Evolutionary conservation across 129 eudicot species (phyloP).

Genomic region (Centaurea solstitialis): DNA sequence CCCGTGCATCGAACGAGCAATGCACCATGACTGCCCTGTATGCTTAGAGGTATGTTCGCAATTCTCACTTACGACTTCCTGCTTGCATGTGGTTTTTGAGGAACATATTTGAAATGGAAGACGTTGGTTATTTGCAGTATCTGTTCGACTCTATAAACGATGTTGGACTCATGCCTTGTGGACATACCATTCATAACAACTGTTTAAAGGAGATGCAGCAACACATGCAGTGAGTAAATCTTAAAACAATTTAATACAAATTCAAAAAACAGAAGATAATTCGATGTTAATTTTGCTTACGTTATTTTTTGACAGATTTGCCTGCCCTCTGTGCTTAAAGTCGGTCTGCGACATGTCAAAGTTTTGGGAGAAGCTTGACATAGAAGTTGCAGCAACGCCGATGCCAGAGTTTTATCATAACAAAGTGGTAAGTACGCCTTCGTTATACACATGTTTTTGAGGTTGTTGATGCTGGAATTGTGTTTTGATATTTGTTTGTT

Average conservation of each 20-base stretch:
- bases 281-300: background rate
- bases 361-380: constrained; percentile 80
- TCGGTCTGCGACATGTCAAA: constrained; percentile 89
- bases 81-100: background rate
- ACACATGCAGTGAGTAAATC: constrained; percentile 68
- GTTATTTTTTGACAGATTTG: constrained; percentile 44
- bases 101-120: background rate
- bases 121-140: constrained; percentile 46
- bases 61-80: background rate
- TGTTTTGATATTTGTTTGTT: background rate
- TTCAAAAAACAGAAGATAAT: background rate
- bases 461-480: constrained; percentile 6
- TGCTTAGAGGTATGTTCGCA: constrained; percentile 90
- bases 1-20: constrained; percentile 87
- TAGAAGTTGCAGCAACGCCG: constrained; percentile 83
- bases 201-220: constrained; percentile 85
- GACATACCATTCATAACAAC: constrained; percentile 82
- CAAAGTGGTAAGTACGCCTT: constrained; percentile 52
- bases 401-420: constrained; percentile 70
- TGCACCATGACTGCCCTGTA: constrained; percentile 97
- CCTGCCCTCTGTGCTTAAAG: constrained; percentile 88
- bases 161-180: constrained; percentile 71
- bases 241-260: background rate
- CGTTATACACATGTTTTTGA: constrained; percentile 10
- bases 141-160: constrained; percentile 67